phyloP scores from a whole-genome alignment of 176 grass and related monocot genomes.

The Bromus sterilis region DNA sequence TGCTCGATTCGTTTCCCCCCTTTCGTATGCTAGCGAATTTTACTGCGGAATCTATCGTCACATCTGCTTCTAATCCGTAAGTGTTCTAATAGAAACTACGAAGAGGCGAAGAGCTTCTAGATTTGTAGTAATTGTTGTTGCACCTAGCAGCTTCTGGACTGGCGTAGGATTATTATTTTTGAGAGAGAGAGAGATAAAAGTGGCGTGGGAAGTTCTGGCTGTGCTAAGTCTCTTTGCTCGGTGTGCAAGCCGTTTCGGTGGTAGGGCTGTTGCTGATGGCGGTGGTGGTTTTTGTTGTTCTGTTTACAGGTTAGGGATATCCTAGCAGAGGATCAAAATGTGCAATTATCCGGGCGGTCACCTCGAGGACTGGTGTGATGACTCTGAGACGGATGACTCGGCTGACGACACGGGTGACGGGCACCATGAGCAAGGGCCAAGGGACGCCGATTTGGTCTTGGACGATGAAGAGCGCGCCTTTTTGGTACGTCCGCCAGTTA shows the following conservation, averaged over 20 bases:
- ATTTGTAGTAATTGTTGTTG: not conserved
- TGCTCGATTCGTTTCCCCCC: not conserved
- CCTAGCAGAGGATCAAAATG: slow-evolving; percentile 40
- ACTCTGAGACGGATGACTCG: slow-evolving; percentile 53
- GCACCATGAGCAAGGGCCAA: slow-evolving; percentile 34
- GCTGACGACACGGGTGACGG: slow-evolving; percentile 53
- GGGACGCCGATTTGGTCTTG: slow-evolving; percentile 48
- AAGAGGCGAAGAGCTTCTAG: not conserved
- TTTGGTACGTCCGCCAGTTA: slow-evolving; percentile 23
- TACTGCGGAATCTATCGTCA: not conserved
- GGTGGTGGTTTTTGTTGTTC: slow-evolving; percentile 6
- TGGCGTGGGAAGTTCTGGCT: not conserved
- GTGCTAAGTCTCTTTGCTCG: not conserved
- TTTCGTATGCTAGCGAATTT: not conserved
- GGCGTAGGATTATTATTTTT: too few species aligned
- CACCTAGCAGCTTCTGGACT: too few species aligned
- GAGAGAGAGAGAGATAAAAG: too few species aligned
- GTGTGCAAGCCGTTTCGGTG: not conserved
- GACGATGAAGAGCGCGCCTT: slow-evolving; percentile 45
- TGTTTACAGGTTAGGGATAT: slow-evolving; percentile 25
- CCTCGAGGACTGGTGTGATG: slow-evolving; percentile 48
- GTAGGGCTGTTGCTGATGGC: not conserved
- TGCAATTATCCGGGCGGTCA: slow-evolving; percentile 37
- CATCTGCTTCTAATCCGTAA: not conserved
- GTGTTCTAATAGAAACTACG: not conserved